Evolutionary conservation across 257 asterid genomes (phyloP), one percentile per base, ranked within the genome.

Genomic region (Ocimum tenuiflorum): DNA sequence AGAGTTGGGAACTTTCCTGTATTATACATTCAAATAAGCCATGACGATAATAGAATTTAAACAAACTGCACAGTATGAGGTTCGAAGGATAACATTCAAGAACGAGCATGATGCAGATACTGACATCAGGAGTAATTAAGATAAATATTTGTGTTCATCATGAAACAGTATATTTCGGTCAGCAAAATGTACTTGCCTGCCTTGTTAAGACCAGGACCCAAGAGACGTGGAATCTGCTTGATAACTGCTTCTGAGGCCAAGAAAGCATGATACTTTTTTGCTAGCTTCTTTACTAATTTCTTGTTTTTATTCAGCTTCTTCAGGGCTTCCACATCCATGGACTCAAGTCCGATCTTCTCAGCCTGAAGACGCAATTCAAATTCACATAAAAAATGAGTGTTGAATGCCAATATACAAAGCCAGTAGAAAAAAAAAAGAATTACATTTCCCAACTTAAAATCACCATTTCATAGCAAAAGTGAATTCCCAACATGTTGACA

Each of bases 251-350:
- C 84, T 0, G 87, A 81, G 36, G 87, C 87, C 64, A 82, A 70
- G 82, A 82, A 82, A 64, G 84, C 87, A 51, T 82, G 87, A 60
- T 79, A 76, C 48, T 69, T 84, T 79, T 84, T 84, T 1, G 90
- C 90, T 42, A 84, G 83, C 73, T 84, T 84, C 79, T 84, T 84
- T 42, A 84, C 90, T 55, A 84, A 35, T 20, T 84, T 84, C 77
- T 81, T 84, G 65, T 84, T 81, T 22, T 81, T 84, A 49, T 84
- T 84, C 10, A 84, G 60, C 75, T 84, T 84, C 82, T 84, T 84
- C 47, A 84, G 61, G 4, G 86, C 83, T 51, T 84, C 89, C 0
- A 84, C 89, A 59, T 84, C 89, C 89, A 84, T 84, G 55, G 84
- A 84, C 31, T 77, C 89, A 1, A 84, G 77, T 19, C 89, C 89